Evolutionary conservation across 2,329 filamentous ascomycete genomes (phyloP).

Genomic region (Hawksworthiomyces lignivorus): DNA sequence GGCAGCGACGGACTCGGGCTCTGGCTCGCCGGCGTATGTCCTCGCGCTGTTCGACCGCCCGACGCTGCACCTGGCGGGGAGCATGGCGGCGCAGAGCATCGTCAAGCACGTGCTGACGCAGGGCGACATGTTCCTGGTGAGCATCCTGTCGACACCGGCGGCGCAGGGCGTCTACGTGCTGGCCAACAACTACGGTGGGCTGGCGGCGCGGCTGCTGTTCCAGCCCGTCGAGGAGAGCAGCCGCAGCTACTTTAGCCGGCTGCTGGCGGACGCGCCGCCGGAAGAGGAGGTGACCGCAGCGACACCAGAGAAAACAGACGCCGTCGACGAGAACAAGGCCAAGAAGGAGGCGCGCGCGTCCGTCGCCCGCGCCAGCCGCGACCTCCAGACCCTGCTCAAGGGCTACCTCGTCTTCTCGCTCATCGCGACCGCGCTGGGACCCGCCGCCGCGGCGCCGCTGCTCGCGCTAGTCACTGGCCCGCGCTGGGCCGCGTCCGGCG

Average conservation of each 20-base stretch:
- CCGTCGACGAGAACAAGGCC: not conserved
- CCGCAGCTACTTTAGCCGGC: conserved; percentile 77
- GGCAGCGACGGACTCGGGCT: not conserved
- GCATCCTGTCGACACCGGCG: conserved; percentile 63
- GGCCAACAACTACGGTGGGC: conserved; percentile 87
- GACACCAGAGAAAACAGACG: conserved; percentile 3
- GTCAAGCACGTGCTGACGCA: conserved; percentile 93
- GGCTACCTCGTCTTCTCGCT: conserved; percentile 69
- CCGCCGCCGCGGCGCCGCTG: conserved; percentile 64
- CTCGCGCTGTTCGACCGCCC: conserved; percentile 58
- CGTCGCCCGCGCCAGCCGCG: conserved; percentile 34
- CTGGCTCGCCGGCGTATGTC: conserved; percentile 31
- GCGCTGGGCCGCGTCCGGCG: conserved; percentile 64
- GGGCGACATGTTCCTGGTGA: conserved; percentile 85
- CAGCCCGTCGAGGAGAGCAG: conserved; percentile 94
- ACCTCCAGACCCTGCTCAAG: conserved; percentile 58
- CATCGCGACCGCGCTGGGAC: conserved; percentile 62
- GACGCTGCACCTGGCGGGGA: conserved; percentile 66
- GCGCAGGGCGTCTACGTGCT: conserved; percentile 90
- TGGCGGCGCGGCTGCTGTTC: conserved; percentile 81
- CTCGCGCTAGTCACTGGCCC: conserved; percentile 69
- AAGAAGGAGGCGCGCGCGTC: conserved; percentile 19
- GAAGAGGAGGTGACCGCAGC: no score
- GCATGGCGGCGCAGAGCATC: conserved; percentile 77
- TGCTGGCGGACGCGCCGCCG: no score